Conservation (phyloP, 2,329 filamentous ascomycete species). For the Penicillium sp. region DNA sequence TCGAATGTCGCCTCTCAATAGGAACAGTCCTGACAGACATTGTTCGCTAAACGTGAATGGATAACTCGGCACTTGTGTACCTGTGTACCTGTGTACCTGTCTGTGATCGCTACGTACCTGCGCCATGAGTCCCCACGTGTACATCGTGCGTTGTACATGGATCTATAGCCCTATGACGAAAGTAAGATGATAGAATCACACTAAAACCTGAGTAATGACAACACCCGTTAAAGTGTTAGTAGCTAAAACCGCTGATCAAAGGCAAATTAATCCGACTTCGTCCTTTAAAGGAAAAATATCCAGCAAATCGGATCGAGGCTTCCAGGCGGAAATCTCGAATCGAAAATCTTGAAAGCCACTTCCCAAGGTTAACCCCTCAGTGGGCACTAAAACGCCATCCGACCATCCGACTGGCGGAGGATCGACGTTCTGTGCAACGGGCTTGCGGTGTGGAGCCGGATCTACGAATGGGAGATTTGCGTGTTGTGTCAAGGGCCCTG, state of each 20-base stretch:
- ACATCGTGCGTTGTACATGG: background rate
- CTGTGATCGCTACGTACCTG: background rate
- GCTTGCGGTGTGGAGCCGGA: background rate
- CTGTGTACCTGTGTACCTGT: conserved; percentile 7
- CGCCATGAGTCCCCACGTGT: background rate
- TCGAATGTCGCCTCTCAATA: background rate
- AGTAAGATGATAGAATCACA: background rate
- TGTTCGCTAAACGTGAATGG: background rate
- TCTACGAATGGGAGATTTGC: background rate
- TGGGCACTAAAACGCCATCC: background rate
- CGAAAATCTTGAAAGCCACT: background rate
- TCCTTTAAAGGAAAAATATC: background rate
- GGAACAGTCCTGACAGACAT: background rate
- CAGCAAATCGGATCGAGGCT: background rate
- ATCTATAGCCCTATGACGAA: background rate
- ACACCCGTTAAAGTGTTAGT: background rate
- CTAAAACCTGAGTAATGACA: background rate
- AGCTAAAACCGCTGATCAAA: background rate
- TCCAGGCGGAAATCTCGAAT: background rate
- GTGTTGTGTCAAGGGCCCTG: conserved; percentile 3
- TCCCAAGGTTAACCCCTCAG: background rate
- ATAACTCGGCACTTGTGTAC: conserved; percentile 3
- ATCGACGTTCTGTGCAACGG: background rate
- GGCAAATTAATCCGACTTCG: background rate
- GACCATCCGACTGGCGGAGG: background rate